Conservation (phyloP, 2,329 filamentous ascomycete species). For the Grosmannia clavigera region DNA sequence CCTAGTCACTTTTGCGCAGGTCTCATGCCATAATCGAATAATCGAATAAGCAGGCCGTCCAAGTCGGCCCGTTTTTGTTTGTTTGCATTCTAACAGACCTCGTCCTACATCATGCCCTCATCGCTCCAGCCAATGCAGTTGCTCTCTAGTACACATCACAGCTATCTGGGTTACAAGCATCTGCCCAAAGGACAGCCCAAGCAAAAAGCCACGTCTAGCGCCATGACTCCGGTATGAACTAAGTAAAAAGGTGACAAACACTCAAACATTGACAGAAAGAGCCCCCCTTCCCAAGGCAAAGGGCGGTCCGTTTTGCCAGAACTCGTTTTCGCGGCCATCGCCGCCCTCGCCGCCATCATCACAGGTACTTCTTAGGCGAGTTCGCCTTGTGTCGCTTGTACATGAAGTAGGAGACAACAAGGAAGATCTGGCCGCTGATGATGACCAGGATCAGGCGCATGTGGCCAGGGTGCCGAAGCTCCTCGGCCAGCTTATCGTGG, state of each 20-base stretch:
- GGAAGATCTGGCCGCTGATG: slow-evolving; percentile 59
- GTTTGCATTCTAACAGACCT: slow-evolving; percentile 1
- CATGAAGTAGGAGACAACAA: slow-evolving; percentile 55
- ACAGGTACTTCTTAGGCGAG: slow-evolving; percentile 88
- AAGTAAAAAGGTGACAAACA: not conserved
- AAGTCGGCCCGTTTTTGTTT: not conserved
- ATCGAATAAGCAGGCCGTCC: not conserved
- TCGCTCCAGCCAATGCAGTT: not conserved
- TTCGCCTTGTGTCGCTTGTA: slow-evolving; percentile 70
- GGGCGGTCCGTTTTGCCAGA: not conserved
- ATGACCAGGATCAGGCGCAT: slow-evolving; percentile 53
- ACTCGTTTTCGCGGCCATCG: not conserved
- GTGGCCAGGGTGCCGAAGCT: slow-evolving; percentile 35
- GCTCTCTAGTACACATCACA: not conserved
- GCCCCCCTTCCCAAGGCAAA: not conserved
- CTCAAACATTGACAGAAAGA: not conserved
- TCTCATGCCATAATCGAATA: not conserved
- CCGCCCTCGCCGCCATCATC: not conserved
- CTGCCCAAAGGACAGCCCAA: not conserved
- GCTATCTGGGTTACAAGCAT: too few species aligned
- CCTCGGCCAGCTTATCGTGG: slow-evolving; percentile 34
- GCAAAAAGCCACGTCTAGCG: not conserved
- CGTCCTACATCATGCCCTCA: not conserved
- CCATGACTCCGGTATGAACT: not conserved
- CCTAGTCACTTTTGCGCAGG: not conserved